Evolutionary conservation across 108 stramenopile genomes (phyloP), one percentile per base, ranked within the genome.

Genomic region (Parmales sp.): DNA sequence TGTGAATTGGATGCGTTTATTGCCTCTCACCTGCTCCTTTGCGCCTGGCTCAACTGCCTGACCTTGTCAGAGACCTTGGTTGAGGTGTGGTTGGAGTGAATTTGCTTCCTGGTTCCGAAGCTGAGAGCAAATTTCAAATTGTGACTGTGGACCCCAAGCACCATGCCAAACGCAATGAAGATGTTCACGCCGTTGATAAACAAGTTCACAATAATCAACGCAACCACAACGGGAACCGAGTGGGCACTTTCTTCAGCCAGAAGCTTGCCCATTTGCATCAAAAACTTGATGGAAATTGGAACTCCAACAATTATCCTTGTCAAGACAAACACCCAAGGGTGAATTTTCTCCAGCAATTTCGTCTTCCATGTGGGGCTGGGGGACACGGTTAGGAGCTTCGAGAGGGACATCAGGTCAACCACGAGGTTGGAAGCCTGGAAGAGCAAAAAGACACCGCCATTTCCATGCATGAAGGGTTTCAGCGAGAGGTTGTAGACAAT

Each of bases 391-490:
- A 60, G 25, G 26, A 60, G 54, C 28, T 60, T 60, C 20, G 31
- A 28, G 54, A 28, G 11, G 54, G 31, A 34, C 9, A 13, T 2
- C 29, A 16, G 13, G 31, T 60, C 54, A 34, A 60, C 36, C 31
- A 60, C 31, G 54, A 60, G 54, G 31, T 28, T 19, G 26, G 54
- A 60, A 31, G 54, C 54, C 54, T 60, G 54, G 54, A 60, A 60
- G 54, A 60, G 54, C 26, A 60, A 20, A 20, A 34, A 60, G 54
- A 60, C 36, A 20, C 36, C 36, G 26, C 54, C 54, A 34, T 34
- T 34, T 28, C 20, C n/a, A 20, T 60, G 54, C 54, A 60, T 60
- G 54, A 60, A 60, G 54, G 54, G 54, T 18, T 28, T 34, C 29
- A 60, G 28, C 31, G 54, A 13, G 31, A 28, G 13, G 31, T 34